Evolutionary conservation across 148 eudicot genomes (phyloP).

Genomic region (Rhododendron williamsianum): DNA sequence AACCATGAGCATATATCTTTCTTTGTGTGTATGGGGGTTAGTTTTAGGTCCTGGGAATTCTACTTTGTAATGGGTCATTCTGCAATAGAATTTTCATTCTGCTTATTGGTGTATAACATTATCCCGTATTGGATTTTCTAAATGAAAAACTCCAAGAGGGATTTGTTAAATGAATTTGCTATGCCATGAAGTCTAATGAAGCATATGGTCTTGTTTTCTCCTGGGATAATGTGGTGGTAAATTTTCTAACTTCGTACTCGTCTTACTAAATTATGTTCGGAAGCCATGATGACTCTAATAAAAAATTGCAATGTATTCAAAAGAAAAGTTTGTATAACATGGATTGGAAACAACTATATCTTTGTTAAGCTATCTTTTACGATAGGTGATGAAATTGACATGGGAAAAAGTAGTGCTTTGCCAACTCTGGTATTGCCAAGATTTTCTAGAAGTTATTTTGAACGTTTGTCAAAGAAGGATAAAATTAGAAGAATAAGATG

Average conservation of each 20-base stretch:
- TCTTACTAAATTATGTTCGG: neutral
- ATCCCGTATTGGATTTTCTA: slow-evolving; percentile 57
- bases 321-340: neutral
- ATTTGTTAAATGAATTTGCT: slow-evolving; percentile 74
- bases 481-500: no score
- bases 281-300: neutral
- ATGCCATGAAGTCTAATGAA: slow-evolving; percentile 98
- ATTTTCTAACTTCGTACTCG: neutral
- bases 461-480: no score
- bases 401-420: no score
- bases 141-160: slow-evolving; percentile 88
- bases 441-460: no score
- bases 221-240: slow-evolving; percentile 97
- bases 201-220: slow-evolving; percentile 97
- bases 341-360: neutral
- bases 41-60: neutral
- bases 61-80: neutral
- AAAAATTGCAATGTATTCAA: neutral
- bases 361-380: neutral
- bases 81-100: neutral
- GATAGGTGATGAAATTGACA: no score
- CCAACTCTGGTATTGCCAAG: no score
- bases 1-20: neutral
- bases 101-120: neutral
- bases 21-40: neutral